Percentiles rank a stretch among this genome's conserved stretches.
These are phyloP conservation scores for Colletotrichum lupini DNA, from an alignment of 2,329 filamentous ascomycete genomes.

Conservation along the genomic window DNA sequence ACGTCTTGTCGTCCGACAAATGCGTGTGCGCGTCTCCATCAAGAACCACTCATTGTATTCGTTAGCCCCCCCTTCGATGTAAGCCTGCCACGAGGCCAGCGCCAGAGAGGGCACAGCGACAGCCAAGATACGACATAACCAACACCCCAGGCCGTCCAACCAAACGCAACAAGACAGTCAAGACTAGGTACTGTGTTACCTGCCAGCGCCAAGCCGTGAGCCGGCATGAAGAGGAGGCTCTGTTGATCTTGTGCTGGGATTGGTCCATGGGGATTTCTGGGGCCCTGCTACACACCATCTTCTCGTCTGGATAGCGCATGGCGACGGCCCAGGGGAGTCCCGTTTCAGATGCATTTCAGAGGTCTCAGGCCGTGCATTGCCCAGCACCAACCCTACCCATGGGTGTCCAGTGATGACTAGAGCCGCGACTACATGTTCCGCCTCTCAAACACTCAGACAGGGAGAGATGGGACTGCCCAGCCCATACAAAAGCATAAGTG, in stretches of 20 bases:
- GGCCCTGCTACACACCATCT: conserved; percentile 35
- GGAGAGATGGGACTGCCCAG: conserved; percentile 27
- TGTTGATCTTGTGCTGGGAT: conserved; percentile 28
- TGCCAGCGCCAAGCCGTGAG: conserved; percentile 21
- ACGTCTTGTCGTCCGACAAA: conserved; percentile 21
- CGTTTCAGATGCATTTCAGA: conserved; percentile 51
- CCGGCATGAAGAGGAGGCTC: conserved; percentile 24
- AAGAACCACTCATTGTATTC: neutral
- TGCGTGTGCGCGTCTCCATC: conserved; percentile 7
- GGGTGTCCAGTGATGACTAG: conserved; percentile 29
- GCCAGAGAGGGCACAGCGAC: neutral
- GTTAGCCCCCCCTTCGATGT: neutral
- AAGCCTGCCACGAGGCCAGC: conserved; percentile 20
- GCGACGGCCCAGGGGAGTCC: conserved; percentile 41
- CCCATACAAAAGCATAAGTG: conserved; percentile 33
- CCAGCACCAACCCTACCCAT: conserved; percentile 22
- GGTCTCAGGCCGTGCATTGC: conserved; percentile 38
- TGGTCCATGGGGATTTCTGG: conserved; percentile 27
- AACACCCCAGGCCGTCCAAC: neutral
- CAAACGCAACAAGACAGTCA: neutral
- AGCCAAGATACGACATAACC: neutral
- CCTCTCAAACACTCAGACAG: conserved; percentile 31
- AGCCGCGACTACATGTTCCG: conserved; percentile 32
- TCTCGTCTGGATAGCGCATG: conserved; percentile 37
- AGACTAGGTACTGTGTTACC: neutral